Percentiles rank a stretch among this genome's conserved stretches.
These are phyloP conservation scores for Lycium barbarum DNA, from an alignment of 257 asterid genomes.

Conservation along the genomic window DNA sequence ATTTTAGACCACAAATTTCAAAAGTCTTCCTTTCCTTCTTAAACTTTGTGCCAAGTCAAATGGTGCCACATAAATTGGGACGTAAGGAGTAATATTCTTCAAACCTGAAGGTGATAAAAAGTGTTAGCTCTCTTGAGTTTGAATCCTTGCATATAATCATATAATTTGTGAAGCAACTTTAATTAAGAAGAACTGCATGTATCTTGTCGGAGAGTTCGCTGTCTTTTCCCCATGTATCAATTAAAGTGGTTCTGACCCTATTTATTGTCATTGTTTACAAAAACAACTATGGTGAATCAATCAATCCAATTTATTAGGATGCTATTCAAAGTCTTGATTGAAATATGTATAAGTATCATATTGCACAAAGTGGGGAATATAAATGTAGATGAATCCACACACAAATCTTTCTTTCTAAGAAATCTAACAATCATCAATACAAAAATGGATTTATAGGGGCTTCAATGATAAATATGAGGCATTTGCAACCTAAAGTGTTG, in stretches of 20 bases:
- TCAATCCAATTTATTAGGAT: neutral
- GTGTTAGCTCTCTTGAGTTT: neutral
- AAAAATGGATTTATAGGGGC: neutral
- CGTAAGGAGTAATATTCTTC: neutral
- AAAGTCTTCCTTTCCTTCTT: too few relatives aligned
- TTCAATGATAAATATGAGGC: neutral
- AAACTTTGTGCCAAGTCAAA: too few relatives aligned
- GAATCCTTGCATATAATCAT: neutral
- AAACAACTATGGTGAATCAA: neutral
- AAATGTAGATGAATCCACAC: neutral
- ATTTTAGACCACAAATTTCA: too few relatives aligned
- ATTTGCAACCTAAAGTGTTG: neutral
- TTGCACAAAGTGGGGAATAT: neutral
- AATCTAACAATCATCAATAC: neutral
- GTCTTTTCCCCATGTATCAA: neutral
- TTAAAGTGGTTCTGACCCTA: neutral
- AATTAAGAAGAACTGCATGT: neutral
- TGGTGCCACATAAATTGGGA: too few relatives aligned
- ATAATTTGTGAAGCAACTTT: neutral
- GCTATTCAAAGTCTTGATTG: neutral
- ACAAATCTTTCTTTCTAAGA: neutral
- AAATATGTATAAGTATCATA: neutral
- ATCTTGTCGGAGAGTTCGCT: neutral
- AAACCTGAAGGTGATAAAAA: neutral
- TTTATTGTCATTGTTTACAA: neutral